phyloP scores from a whole-genome alignment of 2,329 filamentous ascomycete species.

The Zymoseptoria pseudotritici region DNA sequence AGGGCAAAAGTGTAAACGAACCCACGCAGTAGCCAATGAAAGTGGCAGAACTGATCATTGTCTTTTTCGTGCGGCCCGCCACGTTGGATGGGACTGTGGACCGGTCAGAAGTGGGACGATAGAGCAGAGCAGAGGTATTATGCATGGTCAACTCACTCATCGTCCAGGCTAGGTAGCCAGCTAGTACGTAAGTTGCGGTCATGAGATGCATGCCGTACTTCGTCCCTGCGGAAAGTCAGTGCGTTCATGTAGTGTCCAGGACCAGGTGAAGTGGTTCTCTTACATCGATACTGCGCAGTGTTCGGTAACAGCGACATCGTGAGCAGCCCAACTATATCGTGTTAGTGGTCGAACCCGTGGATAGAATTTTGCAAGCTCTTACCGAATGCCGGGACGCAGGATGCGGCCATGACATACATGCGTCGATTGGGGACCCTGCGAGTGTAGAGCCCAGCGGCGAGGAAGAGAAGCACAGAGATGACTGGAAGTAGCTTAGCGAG shows the following conservation, averaged over 20 bases:
- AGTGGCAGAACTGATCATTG: slow-evolving; percentile 39
- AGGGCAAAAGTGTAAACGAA: background rate
- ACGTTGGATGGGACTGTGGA: slow-evolving; percentile 36
- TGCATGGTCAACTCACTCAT: slow-evolving; percentile 12
- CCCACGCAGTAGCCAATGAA: slow-evolving; percentile 42
- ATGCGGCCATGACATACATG: slow-evolving; percentile 29
- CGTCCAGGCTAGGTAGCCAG: slow-evolving; percentile 30
- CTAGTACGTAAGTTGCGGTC: slow-evolving; percentile 28
- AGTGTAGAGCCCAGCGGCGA: slow-evolving; percentile 28
- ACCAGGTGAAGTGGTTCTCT: slow-evolving; percentile 28
- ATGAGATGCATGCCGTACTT: slow-evolving; percentile 26
- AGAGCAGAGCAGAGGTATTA: background rate
- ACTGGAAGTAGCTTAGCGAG: slow-evolving; percentile 9
- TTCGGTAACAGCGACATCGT: slow-evolving; percentile 31
- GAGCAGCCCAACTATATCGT: slow-evolving; percentile 23
- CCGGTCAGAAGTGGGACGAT: background rate
- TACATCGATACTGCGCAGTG: slow-evolving; percentile 25
- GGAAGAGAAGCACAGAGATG: slow-evolving; percentile 27
- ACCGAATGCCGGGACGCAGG: slow-evolving; percentile 27
- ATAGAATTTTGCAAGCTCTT: background rate
- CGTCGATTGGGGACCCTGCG: slow-evolving; percentile 24
- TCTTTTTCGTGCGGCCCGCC: slow-evolving; percentile 42
- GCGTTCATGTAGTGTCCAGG: background rate
- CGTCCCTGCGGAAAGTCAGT: background rate
- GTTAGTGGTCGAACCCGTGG: background rate